phyloP scores from a whole-genome alignment of 2,329 filamentous ascomycete genomes.

The Fusarium newnesense region DNA sequence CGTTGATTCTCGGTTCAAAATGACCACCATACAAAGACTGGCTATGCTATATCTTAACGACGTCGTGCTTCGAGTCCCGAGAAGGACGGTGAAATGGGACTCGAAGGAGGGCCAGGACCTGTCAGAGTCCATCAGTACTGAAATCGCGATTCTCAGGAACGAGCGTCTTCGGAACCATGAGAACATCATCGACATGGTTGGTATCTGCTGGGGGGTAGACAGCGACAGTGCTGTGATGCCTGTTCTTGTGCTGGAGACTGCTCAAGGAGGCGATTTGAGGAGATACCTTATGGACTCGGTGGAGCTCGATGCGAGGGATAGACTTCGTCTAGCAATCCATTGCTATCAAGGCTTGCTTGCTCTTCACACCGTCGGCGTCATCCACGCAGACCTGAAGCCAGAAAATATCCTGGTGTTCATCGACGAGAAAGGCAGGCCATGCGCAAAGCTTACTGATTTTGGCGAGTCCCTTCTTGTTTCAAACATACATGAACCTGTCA shows the following conservation, averaged over 20 bases:
- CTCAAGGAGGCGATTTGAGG: not conserved
- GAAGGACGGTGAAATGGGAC: rapidly evolving
- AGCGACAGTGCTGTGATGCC: rapidly evolving
- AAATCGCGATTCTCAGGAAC: not conserved
- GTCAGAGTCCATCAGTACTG: not conserved
- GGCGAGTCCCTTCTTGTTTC: not conserved
- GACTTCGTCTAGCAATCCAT: not conserved
- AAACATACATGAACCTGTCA: not conserved
- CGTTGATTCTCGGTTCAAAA: not conserved
- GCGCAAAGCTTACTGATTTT: not conserved
- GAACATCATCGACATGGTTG: not conserved
- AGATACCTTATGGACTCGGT: rapidly evolving
- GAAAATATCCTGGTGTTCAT: not conserved
- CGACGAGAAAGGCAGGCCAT: not conserved
- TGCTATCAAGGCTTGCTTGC: not conserved
- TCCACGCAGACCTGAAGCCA: not conserved
- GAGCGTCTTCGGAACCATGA: not conserved
- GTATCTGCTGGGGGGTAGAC: not conserved
- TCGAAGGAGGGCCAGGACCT: rapidly evolving
- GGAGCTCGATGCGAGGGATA: not conserved
- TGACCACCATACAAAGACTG: not conserved
- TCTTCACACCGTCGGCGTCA: not conserved
- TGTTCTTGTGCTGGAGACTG: not conserved
- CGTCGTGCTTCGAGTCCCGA: not conserved
- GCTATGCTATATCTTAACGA: not conserved